phyloP scores from a whole-genome alignment of 2,329 filamentous ascomycete species.

The Talaromyces funiculosus region DNA sequence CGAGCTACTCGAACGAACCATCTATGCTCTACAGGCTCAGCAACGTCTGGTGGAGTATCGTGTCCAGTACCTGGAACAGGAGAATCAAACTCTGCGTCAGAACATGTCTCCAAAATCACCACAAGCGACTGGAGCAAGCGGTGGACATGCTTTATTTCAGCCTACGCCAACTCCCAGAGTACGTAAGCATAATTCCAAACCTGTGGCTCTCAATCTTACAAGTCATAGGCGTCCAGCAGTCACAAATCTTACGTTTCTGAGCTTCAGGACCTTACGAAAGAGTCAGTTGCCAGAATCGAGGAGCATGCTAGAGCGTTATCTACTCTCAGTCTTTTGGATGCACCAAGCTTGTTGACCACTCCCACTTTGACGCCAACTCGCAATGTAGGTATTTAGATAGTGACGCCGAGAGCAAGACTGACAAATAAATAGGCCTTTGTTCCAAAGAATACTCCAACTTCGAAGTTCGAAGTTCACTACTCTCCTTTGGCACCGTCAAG shows the following conservation, averaged over 20 bases:
- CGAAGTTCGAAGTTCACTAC: neutral
- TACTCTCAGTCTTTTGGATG: slow-evolving; percentile 9
- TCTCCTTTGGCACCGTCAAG: neutral
- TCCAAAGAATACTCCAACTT: neutral
- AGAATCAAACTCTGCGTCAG: neutral
- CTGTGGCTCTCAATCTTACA: neutral
- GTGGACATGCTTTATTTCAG: neutral
- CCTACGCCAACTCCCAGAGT: neutral
- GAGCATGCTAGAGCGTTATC: neutral
- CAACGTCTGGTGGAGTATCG: slow-evolving; percentile 13
- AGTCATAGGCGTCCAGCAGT: neutral
- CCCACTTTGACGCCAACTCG: slow-evolving; percentile 7
- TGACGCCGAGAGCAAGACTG: neutral
- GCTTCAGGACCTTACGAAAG: neutral
- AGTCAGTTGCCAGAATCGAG: neutral
- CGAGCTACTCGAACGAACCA: slow-evolving; percentile 10
- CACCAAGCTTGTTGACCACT: slow-evolving; percentile 2
- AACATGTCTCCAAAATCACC: neutral
- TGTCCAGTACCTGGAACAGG: slow-evolving; percentile 9
- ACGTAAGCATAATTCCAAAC: neutral
- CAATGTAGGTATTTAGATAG: neutral
- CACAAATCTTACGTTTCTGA: neutral
- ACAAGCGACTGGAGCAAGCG: neutral
- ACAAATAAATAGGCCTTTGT: neutral
- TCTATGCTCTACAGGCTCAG: slow-evolving; percentile 12